Evolutionary conservation across 2,329 filamentous ascomycete genomes (phyloP), one percentile per base, ranked within the genome.

Genomic region (Pleoardoris graminearum): DNA sequence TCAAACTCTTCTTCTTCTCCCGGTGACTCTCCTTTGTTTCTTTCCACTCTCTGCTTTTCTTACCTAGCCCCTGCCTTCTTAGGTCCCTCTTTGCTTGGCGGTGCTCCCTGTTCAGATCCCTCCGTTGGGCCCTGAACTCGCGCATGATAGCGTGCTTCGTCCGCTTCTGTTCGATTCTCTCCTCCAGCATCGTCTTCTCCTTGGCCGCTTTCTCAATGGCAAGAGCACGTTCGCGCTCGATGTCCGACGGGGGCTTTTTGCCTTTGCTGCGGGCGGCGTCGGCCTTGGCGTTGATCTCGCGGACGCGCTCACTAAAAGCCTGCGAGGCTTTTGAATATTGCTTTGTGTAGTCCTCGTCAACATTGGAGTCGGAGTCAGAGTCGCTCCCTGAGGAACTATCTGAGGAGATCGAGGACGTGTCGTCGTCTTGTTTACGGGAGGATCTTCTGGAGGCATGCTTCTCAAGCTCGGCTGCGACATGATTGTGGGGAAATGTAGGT

Each of bases 131-230:
- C 1, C 50, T 47, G 16, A 65, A 57, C 10, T 63, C 52, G 3
- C 50, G 54, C 44, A 59, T 63, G 8, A 59, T 45, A 12, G 48
- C 50, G 4, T 65, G 55, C 46, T 63, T 63, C 5, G 60, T 51
- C 2, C 51, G 37, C 50, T 59, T 65, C 12, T 54, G 47, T 23
- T 58, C 60, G 19, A 62, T 42, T 19, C 60, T 63, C 12, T 48
- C 41, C n/a, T 71, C 62, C 6, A 55, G 35, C 7, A 25, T 42
- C 16, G 57, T 58, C 22, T 59, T 65, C 10, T 67, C 58, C 8
- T 44, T 23, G 6, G 55, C 43, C 0, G 69, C 69, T 48, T 59
- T 57, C 21, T 62, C 59, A 19, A 69, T 65, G 7, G 63, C 67
- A 7, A 55, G 41, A 10, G 56, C 58, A n/a, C 67, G 64, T 38